Evolutionary conservation across 108 stramenopile species (phyloP), one percentile per base, ranked within the genome.

Genomic region (Cylindrotheca fusiformis): DNA sequence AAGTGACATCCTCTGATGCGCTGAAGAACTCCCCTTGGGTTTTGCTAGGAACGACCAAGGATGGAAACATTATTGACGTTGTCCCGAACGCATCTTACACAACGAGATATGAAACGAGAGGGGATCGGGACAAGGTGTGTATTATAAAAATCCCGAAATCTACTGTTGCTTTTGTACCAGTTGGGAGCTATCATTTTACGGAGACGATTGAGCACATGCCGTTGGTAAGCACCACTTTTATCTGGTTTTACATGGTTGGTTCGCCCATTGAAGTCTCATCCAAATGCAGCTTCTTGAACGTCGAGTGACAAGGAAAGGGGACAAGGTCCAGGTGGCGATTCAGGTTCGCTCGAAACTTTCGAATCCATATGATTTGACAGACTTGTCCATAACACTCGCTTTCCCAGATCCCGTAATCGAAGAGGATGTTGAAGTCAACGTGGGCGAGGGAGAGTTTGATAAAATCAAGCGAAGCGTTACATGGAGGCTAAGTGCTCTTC

Each of bases 331-430:
- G 32, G 55, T 91, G 18, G 77, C 80, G 1, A 59, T 88, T n/a
- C 90, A 91, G 77, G 81, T 91, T 17, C 84, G 90, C 36, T 80
- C 80, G 31, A 88, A 88, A 53, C 57, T 91, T 24, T 67, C 72
- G 17, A 91, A 91, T 60, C 36, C 53, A n/a, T 84, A 81, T 3
- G 76, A 86, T 60, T 31, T 91, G 60, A 46, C 48, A 8, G 74
- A 88, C 26, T 82, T 88, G 52, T 68, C 79, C 12, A 76, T 91
- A 25, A 74, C 66, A 12, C 31, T 84, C 12, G 63, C 76, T 20
- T 72, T 88, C 29, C 82, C 90, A 3, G 70, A 63, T 25, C 41
- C 45, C 2, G 55, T 91, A 10, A 52, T 79, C 55, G 65, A 54
- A 3, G 60, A 72, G 18, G 70, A 82, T 20, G 55, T 91, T 1